Base-by-base conservation (phyloP, 2,329 filamentous ascomycete genomes). In the Alternaria atra region DNA sequence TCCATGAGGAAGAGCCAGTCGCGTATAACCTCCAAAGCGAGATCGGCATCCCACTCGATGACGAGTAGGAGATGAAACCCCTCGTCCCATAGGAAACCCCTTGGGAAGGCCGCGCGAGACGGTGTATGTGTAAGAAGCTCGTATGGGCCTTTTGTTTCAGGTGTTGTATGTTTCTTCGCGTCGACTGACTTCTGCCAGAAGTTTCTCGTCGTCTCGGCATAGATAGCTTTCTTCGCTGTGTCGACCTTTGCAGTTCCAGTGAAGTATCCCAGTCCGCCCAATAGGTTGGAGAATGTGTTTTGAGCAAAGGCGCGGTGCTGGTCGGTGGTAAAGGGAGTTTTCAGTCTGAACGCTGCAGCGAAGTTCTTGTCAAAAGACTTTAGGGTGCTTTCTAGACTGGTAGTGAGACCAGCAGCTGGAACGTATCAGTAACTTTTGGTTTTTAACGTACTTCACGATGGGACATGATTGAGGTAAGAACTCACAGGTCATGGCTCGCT, bases 1-100 rank as follows among this genome's bases (percentile, higher is more conserved):
- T 98, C 94, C 86, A 98, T 97, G 25, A 96, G 87, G 63, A 89
- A 91, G 80, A 95, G 94, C 95, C 95, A 98, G 79, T 92, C 97
- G 79, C 90, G 91, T 51, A 98, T 85, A 63, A 98, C 91, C 64
- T 97, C 92, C 48, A 89, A 80, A 2, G 92, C 89, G 52, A 98
- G 84, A 74, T 97, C 93, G 44, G 93, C 87, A 76, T 98, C 94
- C 91, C 93, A 98, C 64, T 98, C 94, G 10, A 92, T 85, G 55
- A 98, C 90, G 2, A 92, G 92, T 53, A 97, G 83, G 23, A 98
- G 84, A 74, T 98, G 94, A 80, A 97, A 98, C 0, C 94, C 94
- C 78, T 98, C 94, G 72, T 98, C 95, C 94, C 95, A 98, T 4
- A 98, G 84, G 76, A 98, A 98, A 0, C 94, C 94, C 63, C 95